A percentile compares a stretch with the other conserved stretches of the same genome.
Evolutionary conservation across 148 eudicot genomes (phyloP).

Genomic region (Linanthus parryae): DNA sequence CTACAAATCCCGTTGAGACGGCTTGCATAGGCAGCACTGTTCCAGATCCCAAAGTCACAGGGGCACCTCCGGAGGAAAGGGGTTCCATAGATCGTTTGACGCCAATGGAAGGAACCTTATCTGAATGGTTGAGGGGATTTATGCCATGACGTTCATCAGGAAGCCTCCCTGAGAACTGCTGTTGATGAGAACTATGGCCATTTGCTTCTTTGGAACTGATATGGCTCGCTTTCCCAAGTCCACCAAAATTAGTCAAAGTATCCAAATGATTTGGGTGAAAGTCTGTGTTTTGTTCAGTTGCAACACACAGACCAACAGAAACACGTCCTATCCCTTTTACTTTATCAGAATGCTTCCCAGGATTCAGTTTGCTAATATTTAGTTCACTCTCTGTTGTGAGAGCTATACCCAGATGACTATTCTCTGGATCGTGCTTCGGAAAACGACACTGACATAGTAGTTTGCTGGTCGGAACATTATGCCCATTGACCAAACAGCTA

Average conservation of each 20-base stretch:
- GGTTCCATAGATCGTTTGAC: slow-evolving; percentile 13
- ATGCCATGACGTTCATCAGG: slow-evolving; percentile 17
- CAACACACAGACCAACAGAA: slow-evolving; percentile 11
- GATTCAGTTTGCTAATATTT: slow-evolving; percentile 10
- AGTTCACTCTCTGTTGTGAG: slow-evolving; percentile 17
- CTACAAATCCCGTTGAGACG: slow-evolving; percentile 20
- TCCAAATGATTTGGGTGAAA: slow-evolving; percentile 22
- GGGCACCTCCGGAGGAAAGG: slow-evolving; percentile 9
- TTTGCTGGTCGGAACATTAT: slow-evolving; percentile 18
- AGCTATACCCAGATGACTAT: slow-evolving; percentile 14
- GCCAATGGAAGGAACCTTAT: slow-evolving; percentile 12
- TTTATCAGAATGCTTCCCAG: slow-evolving; percentile 17
- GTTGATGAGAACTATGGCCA: slow-evolving; percentile 15
- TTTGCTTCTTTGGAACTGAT: slow-evolving; percentile 11
- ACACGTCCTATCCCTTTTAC: slow-evolving; percentile 17
- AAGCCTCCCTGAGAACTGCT: slow-evolving; percentile 14
- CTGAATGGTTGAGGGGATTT: slow-evolving; percentile 15
- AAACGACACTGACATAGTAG: slow-evolving; percentile 23
- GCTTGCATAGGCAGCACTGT: slow-evolving; percentile 12
- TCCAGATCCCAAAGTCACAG: slow-evolving; percentile 15
- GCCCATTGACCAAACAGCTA: slow-evolving; percentile 8
- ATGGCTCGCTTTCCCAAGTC: slow-evolving; percentile 16
- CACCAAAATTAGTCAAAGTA: slow-evolving; percentile 16
- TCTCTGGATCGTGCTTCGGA: slow-evolving; percentile 15
- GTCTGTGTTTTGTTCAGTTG: slow-evolving; percentile 25